These are phyloP conservation scores for Penicillium thymicola DNA, from an alignment of 2,329 filamentous ascomycete species.

Conservation along the genomic window DNA sequence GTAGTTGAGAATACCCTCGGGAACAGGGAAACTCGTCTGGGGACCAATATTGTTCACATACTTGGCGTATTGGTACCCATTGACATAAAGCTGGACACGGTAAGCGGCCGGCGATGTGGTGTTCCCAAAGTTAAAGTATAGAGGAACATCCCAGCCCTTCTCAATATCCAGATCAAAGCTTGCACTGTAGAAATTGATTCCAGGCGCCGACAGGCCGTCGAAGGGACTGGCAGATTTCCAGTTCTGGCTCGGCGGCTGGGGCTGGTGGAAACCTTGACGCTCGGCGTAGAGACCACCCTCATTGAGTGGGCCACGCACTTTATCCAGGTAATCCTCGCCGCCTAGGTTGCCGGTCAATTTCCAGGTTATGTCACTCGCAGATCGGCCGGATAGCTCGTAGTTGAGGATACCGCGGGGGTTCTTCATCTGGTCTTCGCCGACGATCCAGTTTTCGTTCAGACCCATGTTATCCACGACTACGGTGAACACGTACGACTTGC, in stretches of 20 bases:
- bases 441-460: conserved; percentile 62
- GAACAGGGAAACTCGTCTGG: conserved; percentile 68
- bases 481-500: conserved; percentile 60
- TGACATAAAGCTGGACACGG: conserved; percentile 66
- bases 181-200: conserved; percentile 53
- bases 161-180: conserved; percentile 52
- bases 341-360: conserved; percentile 59
- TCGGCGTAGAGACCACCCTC: conserved; percentile 57
- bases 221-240: conserved; percentile 38
- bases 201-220: conserved; percentile 44
- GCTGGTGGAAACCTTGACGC: conserved; percentile 55
- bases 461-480: conserved; percentile 72
- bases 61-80: conserved; percentile 72
- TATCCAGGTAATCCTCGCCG: conserved; percentile 54
- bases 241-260: conserved; percentile 40
- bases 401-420: conserved; percentile 55
- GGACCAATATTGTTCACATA: conserved; percentile 71
- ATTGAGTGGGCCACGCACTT: conserved; percentile 54
- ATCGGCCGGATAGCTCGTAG: conserved; percentile 40
- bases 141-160: conserved; percentile 53
- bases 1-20: conserved; percentile 70
- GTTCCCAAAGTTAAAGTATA: conserved; percentile 51
- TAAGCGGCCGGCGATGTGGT: conserved; percentile 53
- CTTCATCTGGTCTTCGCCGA: conserved; percentile 59
- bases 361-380: conserved; percentile 44